Evolutionary conservation across 2,329 filamentous ascomycete genomes (phyloP).

Genomic region (Penicillium sp.): DNA sequence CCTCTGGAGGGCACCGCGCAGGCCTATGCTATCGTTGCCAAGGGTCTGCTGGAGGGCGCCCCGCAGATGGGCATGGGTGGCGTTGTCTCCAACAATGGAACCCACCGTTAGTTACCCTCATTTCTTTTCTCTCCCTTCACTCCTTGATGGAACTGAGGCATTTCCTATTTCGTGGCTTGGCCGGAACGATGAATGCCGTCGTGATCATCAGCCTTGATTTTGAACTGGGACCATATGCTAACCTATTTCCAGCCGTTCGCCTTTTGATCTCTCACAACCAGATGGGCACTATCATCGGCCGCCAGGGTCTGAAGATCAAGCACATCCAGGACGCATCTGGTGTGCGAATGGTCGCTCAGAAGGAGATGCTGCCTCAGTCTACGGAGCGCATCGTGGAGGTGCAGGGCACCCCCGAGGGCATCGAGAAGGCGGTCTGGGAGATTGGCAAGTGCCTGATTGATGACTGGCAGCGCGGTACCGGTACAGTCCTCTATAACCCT

Average conservation of each 20-base stretch:
- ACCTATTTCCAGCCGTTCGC: slow-evolving; percentile 68
- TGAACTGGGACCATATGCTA: not conserved
- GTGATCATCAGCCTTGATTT: not conserved
- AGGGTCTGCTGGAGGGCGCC: slow-evolving; percentile 85
- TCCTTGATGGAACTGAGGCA: not conserved
- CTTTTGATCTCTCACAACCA: slow-evolving; percentile 99
- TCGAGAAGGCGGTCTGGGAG: slow-evolving; percentile 95
- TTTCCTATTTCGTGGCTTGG: not conserved
- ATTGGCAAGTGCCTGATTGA: slow-evolving; percentile 98
- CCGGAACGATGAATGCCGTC: not conserved
- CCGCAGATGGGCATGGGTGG: slow-evolving; percentile 96
- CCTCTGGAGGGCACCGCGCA: slow-evolving; percentile 81
- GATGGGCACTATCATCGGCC: slow-evolving; percentile 98
- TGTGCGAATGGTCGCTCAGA: slow-evolving; percentile 98
- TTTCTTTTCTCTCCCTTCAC: slow-evolving; percentile 1
- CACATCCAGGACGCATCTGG: slow-evolving; percentile 96
- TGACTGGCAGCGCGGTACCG: slow-evolving; percentile 94
- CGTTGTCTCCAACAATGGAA: slow-evolving; percentile 78
- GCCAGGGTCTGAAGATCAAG: slow-evolving; percentile 97
- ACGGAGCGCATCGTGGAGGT: slow-evolving; percentile 97
- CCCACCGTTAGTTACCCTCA: slow-evolving; percentile 69
- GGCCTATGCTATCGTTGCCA: slow-evolving; percentile 89
- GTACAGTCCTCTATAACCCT: slow-evolving; percentile 96
- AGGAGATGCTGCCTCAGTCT: slow-evolving; percentile 98
- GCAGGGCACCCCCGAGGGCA: slow-evolving; percentile 88